Conservation (phyloP, 345 rosid genomes). For the Gossypium anomalum region DNA sequence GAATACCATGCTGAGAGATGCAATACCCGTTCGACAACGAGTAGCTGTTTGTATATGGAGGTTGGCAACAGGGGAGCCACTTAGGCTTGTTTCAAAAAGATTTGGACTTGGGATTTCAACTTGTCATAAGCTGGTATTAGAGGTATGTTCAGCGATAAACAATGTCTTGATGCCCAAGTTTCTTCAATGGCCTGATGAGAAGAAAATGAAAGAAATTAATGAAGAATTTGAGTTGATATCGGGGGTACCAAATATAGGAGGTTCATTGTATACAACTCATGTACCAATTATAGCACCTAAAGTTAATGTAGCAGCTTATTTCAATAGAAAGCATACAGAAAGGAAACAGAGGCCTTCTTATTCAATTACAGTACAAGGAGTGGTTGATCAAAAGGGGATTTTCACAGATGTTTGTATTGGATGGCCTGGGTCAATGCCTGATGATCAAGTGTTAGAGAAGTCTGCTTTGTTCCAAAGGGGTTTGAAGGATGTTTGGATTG, state of each 20-base stretch:
- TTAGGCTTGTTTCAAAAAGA: slow-evolving; percentile 46
- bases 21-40: slow-evolving; percentile 63
- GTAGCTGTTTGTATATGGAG: slow-evolving; percentile 75
- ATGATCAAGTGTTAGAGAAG: slow-evolving; percentile 44
- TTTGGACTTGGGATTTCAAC: slow-evolving; percentile 54
- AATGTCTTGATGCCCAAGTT: slow-evolving; percentile 52
- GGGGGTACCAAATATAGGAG: slow-evolving; percentile 38
- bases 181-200: slow-evolving; percentile 47
- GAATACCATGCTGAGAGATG: slow-evolving; percentile 62
- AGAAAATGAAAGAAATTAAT: slow-evolving; percentile 20
- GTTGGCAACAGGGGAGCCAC: slow-evolving; percentile 51
- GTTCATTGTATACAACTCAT: slow-evolving; percentile 51
- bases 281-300: slow-evolving; percentile 52
- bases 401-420: slow-evolving; percentile 55
- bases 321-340: slow-evolving; percentile 50
- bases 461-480: slow-evolving; percentile 17
- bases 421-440: slow-evolving; percentile 33
- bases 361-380: slow-evolving; percentile 52
- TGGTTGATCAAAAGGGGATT: slow-evolving; percentile 41
- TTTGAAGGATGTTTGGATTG: slow-evolving; percentile 63
- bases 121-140: slow-evolving; percentile 49
- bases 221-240: slow-evolving; percentile 27
- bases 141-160: slow-evolving; percentile 51
- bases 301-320: slow-evolving; percentile 46
- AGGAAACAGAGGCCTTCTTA: slow-evolving; percentile 52